Evolutionary conservation across 495 filamentous ascomycete species (phyloP).

Genomic region (Penicillium samsonianum): DNA sequence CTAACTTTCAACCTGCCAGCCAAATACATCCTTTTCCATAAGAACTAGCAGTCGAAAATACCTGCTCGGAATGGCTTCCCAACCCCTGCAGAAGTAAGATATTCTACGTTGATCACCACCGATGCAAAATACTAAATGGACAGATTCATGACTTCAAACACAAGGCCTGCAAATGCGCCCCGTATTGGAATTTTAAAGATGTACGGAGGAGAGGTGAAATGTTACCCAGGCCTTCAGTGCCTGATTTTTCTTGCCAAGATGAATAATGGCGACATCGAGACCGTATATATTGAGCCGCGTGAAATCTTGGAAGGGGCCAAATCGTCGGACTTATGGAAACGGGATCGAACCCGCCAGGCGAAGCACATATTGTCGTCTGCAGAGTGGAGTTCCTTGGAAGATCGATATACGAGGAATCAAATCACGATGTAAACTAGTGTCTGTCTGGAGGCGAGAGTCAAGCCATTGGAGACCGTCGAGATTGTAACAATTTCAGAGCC

Average conservation of each 20-base stretch:
- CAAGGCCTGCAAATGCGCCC: background rate
- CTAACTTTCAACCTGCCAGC: background rate
- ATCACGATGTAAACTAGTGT: background rate
- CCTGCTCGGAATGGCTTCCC: background rate
- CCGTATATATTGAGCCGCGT: background rate
- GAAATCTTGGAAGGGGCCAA: constrained; percentile 2
- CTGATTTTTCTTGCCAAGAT: constrained; percentile 2
- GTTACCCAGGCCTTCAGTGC: background rate
- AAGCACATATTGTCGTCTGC: background rate
- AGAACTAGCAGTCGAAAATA: background rate
- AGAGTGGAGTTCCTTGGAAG: constrained; percentile 5
- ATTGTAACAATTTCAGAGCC: background rate
- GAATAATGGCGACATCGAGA: background rate
- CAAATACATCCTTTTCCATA: background rate
- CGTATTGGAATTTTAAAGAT: background rate
- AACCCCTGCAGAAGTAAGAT: background rate
- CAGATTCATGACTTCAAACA: constrained; percentile 1
- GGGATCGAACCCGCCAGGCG: constrained; percentile 1
- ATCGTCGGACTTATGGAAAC: background rate
- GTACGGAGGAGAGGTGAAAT: background rate
- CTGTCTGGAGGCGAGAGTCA: background rate
- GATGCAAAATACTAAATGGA: background rate
- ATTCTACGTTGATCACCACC: background rate
- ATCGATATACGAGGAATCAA: constrained; percentile 4
- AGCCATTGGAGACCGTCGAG: background rate